phyloP scores from a whole-genome alignment of 768 basidiomycete species.

The Terana coerulea region DNA sequence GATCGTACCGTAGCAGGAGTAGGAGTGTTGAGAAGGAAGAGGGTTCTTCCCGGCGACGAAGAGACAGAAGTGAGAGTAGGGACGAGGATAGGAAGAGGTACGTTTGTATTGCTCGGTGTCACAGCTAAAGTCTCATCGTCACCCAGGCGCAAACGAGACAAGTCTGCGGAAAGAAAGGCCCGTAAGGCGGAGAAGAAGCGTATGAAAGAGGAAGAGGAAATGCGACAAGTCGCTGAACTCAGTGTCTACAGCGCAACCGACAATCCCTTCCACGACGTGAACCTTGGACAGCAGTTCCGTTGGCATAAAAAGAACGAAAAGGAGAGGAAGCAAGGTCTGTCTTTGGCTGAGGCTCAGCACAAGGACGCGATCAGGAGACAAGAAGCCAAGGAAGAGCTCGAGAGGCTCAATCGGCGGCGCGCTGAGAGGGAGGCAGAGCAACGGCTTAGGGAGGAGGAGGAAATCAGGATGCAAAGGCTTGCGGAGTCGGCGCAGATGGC shows the following conservation, averaged over 20 bases:
- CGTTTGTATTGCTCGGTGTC: slow-evolving; percentile 19
- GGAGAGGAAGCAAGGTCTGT: slow-evolving; percentile 85
- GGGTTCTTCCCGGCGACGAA: slow-evolving; percentile 17
- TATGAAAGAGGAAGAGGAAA: slow-evolving; percentile 82
- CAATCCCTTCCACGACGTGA: slow-evolving; percentile 98
- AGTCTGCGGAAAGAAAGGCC: slow-evolving; percentile 79
- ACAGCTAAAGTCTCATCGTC: background rate
- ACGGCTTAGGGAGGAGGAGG: slow-evolving; percentile 87
- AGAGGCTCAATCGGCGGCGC: slow-evolving; percentile 82
- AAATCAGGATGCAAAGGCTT: slow-evolving; percentile 79
- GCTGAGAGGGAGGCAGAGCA: slow-evolving; percentile 93
- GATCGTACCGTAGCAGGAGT: slow-evolving; percentile 22
- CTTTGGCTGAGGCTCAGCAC: slow-evolving; percentile 70
- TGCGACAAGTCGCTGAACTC: slow-evolving; percentile 88
- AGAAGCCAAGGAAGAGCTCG: slow-evolving; percentile 95
- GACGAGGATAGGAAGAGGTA: slow-evolving; percentile 46
- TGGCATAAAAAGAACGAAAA: slow-evolving; percentile 99
- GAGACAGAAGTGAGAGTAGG: slow-evolving; percentile 35
- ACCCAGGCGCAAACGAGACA: slow-evolving; percentile 74
- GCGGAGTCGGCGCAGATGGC: slow-evolving; percentile 98
- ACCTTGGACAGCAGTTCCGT: slow-evolving; percentile 92
- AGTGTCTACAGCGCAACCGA: slow-evolving; percentile 95
- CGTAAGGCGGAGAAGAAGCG: slow-evolving; percentile 88
- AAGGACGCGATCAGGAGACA: slow-evolving; percentile 77
- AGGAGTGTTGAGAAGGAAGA: slow-evolving; percentile 31